Conservation (phyloP, 2,329 filamentous ascomycete genomes). For the Pseudogymnoascus sp. region DNA sequence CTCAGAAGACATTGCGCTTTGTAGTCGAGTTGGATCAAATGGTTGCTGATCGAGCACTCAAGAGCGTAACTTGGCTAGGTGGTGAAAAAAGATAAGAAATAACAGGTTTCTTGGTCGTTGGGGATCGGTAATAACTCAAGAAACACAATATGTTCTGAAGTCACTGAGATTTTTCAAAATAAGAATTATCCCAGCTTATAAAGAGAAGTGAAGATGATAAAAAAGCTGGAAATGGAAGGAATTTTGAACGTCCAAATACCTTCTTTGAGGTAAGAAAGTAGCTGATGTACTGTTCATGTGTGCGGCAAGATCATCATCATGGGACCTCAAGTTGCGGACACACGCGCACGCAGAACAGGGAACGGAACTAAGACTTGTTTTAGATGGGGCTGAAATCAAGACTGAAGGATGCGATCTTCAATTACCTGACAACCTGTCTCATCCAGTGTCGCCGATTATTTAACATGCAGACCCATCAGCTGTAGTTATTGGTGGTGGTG, state of each 20-base stretch:
- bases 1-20: slow-evolving; percentile 13
- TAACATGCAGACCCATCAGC: neutral
- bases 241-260: neutral
- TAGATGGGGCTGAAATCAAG: slow-evolving; percentile 2
- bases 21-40: neutral
- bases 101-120: neutral
- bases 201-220: neutral
- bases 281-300: slow-evolving; percentile 2
- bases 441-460: neutral
- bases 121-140: neutral
- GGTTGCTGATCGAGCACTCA: slow-evolving; percentile 8
- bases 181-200: slow-evolving; percentile 1
- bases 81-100: neutral
- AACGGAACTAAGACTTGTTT: neutral
- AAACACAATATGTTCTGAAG: neutral
- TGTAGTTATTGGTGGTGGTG: neutral
- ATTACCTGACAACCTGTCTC: neutral
- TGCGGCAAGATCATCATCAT: neutral
- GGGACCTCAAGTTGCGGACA: neutral
- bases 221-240: slow-evolving; percentile 4
- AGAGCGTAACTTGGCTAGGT: slow-evolving; percentile 8
- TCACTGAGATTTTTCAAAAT: neutral
- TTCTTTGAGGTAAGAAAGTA: neutral
- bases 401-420: neutral
- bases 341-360: neutral